Evolutionary conservation across 441 rosid species (phyloP).

Genomic region (Gossypium schwendimanii): DNA sequence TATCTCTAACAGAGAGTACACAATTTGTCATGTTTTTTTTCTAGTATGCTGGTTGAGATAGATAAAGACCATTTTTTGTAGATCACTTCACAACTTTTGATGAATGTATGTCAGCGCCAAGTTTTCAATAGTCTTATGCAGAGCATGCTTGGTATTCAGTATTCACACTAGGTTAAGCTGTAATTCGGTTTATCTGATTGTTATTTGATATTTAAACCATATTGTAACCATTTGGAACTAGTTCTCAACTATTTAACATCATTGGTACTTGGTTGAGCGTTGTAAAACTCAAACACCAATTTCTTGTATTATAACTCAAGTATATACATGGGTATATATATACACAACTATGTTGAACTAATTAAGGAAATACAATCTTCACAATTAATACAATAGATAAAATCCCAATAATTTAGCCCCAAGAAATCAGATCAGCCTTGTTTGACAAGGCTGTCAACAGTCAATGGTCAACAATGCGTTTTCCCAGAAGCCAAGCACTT

Average conservation of each 20-base stretch:
- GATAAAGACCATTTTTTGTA: not conserved
- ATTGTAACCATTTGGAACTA: not conserved
- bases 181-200: not conserved
- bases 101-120: not conserved
- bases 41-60: not conserved
- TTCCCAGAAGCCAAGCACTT: not conserved
- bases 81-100: not conserved
- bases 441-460: too few relatives aligned
- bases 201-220: not conserved
- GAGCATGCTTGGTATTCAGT: not conserved
- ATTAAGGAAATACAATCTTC: too few relatives aligned
- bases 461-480: not conserved
- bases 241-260: not conserved
- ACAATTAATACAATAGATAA: too few relatives aligned
- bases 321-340: too few relatives aligned
- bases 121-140: not conserved
- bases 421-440: too few relatives aligned
- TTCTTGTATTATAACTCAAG: too few relatives aligned
- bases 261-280: not conserved
- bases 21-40: not conserved
- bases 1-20: not conserved
- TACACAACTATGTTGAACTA: too few relatives aligned
- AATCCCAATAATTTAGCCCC: too few relatives aligned
- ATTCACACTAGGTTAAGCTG: not conserved
- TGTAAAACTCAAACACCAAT: not conserved